phyloP scores from a whole-genome alignment of 345 rosid species.

The Citrus glauca region DNA sequence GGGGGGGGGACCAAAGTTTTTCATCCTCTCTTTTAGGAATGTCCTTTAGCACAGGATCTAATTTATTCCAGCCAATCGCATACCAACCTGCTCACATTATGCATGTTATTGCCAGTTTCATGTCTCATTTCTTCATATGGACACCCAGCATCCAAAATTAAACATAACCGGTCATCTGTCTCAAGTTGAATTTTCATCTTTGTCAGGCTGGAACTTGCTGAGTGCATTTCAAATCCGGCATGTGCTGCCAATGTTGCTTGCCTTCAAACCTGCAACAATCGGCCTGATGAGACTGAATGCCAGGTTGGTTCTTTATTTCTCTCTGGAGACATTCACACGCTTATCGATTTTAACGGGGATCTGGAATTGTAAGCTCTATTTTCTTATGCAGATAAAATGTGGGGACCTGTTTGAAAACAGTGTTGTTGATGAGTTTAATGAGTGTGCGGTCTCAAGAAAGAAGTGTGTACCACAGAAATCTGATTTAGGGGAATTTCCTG shows the following conservation, averaged over 20 bases:
- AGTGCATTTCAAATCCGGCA: conserved; percentile 84
- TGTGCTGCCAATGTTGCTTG: conserved; percentile 95
- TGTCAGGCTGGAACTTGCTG: conserved; percentile 83
- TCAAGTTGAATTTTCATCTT: conserved; percentile 4
- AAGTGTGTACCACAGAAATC: conserved; percentile 90
- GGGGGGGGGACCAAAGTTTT: not conserved
- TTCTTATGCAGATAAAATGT: conserved; percentile 67
- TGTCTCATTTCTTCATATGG: not conserved
- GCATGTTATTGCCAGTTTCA: not conserved
- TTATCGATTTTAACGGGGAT: not conserved
- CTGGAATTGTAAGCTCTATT: not conserved
- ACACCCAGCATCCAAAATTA: not conserved
- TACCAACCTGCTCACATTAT: not conserved
- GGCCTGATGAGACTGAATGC: conserved; percentile 94
- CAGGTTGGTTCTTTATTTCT: conserved; percentile 52
- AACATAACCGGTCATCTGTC: conserved; percentile 12
- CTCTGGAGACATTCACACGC: not conserved
- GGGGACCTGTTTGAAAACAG: conserved; percentile 85
- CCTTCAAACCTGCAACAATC: conserved; percentile 91
- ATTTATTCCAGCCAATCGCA: not conserved
- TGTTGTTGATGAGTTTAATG: conserved; percentile 88
- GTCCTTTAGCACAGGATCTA: not conserved
- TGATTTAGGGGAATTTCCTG: conserved; percentile 83
- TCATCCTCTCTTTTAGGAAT: not conserved
- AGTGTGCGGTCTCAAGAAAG: conserved; percentile 87